Evolutionary conservation across 1,284 basidiomycete species (phyloP).

Genomic region (Coriolopsis trogii): DNA sequence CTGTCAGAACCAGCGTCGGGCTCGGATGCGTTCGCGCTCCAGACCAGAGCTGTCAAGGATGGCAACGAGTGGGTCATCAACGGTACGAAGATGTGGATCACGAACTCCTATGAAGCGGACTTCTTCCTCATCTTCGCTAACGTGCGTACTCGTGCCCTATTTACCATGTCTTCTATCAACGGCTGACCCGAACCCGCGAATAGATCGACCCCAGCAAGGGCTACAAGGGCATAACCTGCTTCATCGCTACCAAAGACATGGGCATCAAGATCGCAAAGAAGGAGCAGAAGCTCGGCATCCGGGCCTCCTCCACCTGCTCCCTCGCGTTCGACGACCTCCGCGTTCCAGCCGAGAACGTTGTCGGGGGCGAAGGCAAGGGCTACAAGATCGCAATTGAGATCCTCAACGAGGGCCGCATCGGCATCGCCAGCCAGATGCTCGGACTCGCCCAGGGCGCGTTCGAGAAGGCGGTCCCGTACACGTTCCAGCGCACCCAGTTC

Average conservation of each 20-base stretch:
- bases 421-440: constrained; percentile 96
- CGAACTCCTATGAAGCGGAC: constrained; percentile 96
- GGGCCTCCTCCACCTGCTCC: constrained; percentile 96
- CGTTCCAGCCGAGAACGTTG: constrained; percentile 91
- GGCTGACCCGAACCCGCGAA: not conserved
- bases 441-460: constrained; percentile 98
- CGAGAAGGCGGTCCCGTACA: constrained; percentile 90
- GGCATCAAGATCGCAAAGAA: constrained; percentile 98
- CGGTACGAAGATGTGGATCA: constrained; percentile 99
- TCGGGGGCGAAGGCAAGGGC: constrained; percentile 92
- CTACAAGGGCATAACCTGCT: constrained; percentile 99
- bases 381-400: constrained; percentile 99
- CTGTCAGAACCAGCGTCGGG: constrained; percentile 93
- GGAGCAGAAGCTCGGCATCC: constrained; percentile 97
- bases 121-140: constrained; percentile 96
- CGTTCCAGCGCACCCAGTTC: constrained; percentile 93
- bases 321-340: constrained; percentile 96
- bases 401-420: constrained; percentile 96
- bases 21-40: constrained; percentile 96
- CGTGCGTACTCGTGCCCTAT: constrained; percentile 41
- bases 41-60: constrained; percentile 89
- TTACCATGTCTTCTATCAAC: not conserved
- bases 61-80: constrained; percentile 86
- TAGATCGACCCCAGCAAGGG: constrained; percentile 90
- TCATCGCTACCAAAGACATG: constrained; percentile 95